Base-by-base conservation (phyloP, 1,284 basidiomycete genomes). In the Malassezia nana region DNA sequence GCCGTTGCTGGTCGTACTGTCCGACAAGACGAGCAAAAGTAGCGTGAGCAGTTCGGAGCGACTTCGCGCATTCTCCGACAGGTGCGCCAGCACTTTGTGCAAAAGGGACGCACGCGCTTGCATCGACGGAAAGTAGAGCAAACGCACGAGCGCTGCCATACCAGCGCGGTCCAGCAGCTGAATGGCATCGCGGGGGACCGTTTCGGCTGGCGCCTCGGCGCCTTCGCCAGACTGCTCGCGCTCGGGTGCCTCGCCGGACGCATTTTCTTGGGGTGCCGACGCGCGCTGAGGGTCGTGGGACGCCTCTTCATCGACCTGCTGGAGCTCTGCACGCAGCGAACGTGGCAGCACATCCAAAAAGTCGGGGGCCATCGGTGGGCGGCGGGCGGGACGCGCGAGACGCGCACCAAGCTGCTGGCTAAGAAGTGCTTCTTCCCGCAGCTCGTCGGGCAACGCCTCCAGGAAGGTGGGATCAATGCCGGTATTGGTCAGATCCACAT, bases 381-480 rank as follows among this genome's bases (percentile, higher is more conserved):
- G 31, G 0, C 28, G 39, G 33, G 31, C 13, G 28, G 6, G 5
- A 0, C 66, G 63, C 15, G 69, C 67, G 15, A 87, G 85, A 57
- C 66, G 71, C 69, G 96, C 92, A 12, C 90, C 85, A 65, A 96
- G 83, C 71, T 98, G 91, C 74, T 98, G 94, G 70, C 92, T 92
- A 48, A 99, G 80, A 16, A 56, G 41, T 25, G 98, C 90, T 74
- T 99, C 94, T 72, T 95, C 92, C 43, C 94, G 83, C 86, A 99
- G 94, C 63, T 98, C 92, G 72, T 98, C 94, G 0, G 94, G 94
- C 24, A 99, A 78, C 16, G 94, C 94, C 76, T 96, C 90, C 50
- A 99, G 78, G 81, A 99, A 98, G 8, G 88, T 91, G 1, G 91
- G 89, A 73, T 98, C 94, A 68, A 99, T 96, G 7, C 94, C 94